A percentile compares a stretch with the other conserved stretches of the same genome.
Evolutionary conservation across 2,329 filamentous ascomycete species (phyloP).

Genomic region (Aspergillus novofumigatus): DNA sequence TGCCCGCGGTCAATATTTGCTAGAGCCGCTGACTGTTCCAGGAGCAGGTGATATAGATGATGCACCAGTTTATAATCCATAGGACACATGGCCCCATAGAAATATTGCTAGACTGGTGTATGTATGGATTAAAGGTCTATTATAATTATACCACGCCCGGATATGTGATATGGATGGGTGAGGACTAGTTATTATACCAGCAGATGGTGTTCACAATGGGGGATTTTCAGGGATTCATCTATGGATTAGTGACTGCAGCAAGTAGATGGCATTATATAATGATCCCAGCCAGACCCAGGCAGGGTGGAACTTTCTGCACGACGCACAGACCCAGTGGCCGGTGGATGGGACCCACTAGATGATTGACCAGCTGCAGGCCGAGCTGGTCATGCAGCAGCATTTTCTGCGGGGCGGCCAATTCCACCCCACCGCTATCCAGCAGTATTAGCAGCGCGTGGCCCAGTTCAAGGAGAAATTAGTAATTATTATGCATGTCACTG

Average conservation of each 20-base stretch:
- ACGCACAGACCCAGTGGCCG: neutral
- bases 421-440: neutral
- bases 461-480: conserved; percentile 2
- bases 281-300: neutral
- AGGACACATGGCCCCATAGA: no score
- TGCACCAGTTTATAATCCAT: conserved; percentile 2
- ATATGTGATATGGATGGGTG: neutral
- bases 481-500: neutral
- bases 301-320: conserved; percentile 3
- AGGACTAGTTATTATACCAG: conserved; percentile 3
- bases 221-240: neutral
- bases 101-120: neutral
- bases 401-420: neutral
- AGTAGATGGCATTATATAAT: neutral
- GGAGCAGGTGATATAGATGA: neutral
- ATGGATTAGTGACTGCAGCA: neutral
- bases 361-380: neutral
- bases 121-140: conserved; percentile 7
- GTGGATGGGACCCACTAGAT: neutral
- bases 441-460: neutral
- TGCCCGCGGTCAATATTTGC: neutral
- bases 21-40: neutral
- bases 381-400: neutral
- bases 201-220: conserved; percentile 4
- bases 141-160: conserved; percentile 2